Evolutionary conservation across 2,329 filamentous ascomycete species (phyloP).

Genomic region (Lasiodiplodia gonubiensis): DNA sequence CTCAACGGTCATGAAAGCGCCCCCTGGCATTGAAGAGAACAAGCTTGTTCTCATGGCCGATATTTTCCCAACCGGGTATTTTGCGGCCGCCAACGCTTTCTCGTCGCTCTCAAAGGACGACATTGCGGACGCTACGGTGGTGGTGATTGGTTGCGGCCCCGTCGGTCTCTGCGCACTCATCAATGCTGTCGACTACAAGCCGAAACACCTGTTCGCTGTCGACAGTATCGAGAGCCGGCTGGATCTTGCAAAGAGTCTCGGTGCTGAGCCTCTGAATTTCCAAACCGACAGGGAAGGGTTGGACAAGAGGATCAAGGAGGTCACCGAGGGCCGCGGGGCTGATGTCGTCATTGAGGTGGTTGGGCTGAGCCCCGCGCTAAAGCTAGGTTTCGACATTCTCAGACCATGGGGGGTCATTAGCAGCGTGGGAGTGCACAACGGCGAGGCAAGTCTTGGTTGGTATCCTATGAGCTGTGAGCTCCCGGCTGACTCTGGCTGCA

Average conservation of each 20-base stretch:
- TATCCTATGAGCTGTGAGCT: neutral
- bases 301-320: constrained; percentile 71
- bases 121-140: constrained; percentile 70
- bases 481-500: constrained; percentile 15
- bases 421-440: constrained; percentile 57
- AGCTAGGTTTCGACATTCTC: constrained; percentile 56
- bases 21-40: constrained; percentile 72
- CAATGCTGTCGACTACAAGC: constrained; percentile 75
- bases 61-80: constrained; percentile 85
- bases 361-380: constrained; percentile 54
- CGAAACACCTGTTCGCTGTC: constrained; percentile 77
- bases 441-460: constrained; percentile 36
- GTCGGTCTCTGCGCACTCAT: constrained; percentile 83
- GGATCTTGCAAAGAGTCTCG: constrained; percentile 72
- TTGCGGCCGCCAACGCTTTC: constrained; percentile 80
- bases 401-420: constrained; percentile 57
- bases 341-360: constrained; percentile 74
- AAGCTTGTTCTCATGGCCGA: constrained; percentile 88
- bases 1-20: constrained; percentile 77
- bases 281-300: constrained; percentile 68
- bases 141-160: constrained; percentile 80
- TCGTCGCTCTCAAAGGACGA: constrained; percentile 63
- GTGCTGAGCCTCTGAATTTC: constrained; percentile 85
- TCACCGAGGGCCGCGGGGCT: constrained; percentile 80
- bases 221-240: constrained; percentile 79